phyloP scores from a whole-genome alignment of 1,284 basidiomycete species.

The Malassezia slooffiae region DNA sequence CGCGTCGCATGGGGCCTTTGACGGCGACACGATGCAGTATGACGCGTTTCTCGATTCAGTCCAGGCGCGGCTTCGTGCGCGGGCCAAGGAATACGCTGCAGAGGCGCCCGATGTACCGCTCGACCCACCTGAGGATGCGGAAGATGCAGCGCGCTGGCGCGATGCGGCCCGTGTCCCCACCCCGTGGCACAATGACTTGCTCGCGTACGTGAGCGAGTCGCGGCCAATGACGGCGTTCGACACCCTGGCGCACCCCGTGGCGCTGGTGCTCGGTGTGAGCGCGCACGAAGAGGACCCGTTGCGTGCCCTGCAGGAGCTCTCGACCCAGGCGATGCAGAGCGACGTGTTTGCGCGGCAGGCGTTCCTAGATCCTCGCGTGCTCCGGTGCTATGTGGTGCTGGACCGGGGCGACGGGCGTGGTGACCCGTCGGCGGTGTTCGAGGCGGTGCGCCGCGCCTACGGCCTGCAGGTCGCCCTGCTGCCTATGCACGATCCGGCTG shows the following conservation, averaged over 20 bases:
- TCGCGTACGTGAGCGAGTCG: constrained; percentile 5
- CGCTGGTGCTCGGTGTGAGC: constrained; percentile 32
- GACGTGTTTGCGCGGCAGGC: constrained; percentile 25
- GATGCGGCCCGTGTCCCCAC: not conserved
- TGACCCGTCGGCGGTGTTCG: constrained; percentile 33
- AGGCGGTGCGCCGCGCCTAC: constrained; percentile 37
- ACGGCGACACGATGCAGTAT: not conserved
- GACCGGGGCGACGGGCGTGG: constrained; percentile 22
- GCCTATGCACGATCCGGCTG: constrained; percentile 52
- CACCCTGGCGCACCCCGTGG: constrained; percentile 4
- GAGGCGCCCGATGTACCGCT: constrained; percentile 21
- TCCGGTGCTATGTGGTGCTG: constrained; percentile 40
- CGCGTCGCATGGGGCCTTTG: not conserved
- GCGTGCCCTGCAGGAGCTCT: constrained; percentile 40
- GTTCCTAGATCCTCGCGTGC: constrained; percentile 31
- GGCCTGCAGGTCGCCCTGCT: constrained; percentile 42
- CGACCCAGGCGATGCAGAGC: constrained; percentile 19
- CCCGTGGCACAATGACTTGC: constrained; percentile 20
- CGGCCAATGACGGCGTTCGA: constrained; percentile 6
- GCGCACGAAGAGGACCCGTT: constrained; percentile 34
- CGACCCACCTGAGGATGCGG: not conserved
- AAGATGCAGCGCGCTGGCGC: not conserved
- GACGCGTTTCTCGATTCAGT: constrained; percentile 5
- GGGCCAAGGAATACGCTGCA: constrained; percentile 2
- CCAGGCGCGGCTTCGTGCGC: constrained; percentile 1